A percentile compares a stretch with the other conserved stretches of the same genome.
phyloP scores from a whole-genome alignment of 148 eudicot species.

The Oxyria digyna region DNA sequence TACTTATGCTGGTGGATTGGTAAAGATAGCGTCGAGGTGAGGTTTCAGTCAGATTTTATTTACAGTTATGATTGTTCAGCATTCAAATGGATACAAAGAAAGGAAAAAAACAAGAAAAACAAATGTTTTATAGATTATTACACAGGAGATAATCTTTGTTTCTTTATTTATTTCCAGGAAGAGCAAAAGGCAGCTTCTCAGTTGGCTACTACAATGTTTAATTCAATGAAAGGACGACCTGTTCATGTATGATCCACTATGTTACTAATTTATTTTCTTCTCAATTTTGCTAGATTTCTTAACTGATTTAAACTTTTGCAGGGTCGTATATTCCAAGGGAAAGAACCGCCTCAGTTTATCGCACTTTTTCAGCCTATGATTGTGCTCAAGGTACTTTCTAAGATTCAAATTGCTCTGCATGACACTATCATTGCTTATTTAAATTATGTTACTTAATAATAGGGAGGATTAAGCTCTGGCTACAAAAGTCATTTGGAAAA shows the following conservation, averaged over 20 bases:
- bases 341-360: conserved; percentile 93
- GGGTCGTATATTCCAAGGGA: conserved; percentile 90
- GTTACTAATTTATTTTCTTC: not conserved
- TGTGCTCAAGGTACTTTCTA: conserved; percentile 62
- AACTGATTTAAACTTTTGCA: conserved; percentile 12
- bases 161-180: conserved; percentile 40
- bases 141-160: not conserved
- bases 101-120: too few relatives aligned
- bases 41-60: not conserved
- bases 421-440: not conserved
- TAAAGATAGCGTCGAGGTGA: conserved; percentile 89
- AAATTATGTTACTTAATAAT: conserved; percentile 8
- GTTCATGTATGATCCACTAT: conserved; percentile 42
- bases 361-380: conserved; percentile 96
- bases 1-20: conserved; percentile 99
- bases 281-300: not conserved
- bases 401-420: not conserved
- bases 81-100: too few relatives aligned
- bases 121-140: not conserved
- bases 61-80: not conserved
- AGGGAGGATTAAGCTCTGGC: conserved; percentile 95
- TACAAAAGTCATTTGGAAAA: conserved; percentile 73
- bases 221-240: conserved; percentile 88
- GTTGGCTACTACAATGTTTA: conserved; percentile 74
- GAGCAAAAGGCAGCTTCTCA: conserved; percentile 69